Base-by-base conservation (phyloP, 345 rosid species). In the Erysimum cheiranthoides region DNA sequence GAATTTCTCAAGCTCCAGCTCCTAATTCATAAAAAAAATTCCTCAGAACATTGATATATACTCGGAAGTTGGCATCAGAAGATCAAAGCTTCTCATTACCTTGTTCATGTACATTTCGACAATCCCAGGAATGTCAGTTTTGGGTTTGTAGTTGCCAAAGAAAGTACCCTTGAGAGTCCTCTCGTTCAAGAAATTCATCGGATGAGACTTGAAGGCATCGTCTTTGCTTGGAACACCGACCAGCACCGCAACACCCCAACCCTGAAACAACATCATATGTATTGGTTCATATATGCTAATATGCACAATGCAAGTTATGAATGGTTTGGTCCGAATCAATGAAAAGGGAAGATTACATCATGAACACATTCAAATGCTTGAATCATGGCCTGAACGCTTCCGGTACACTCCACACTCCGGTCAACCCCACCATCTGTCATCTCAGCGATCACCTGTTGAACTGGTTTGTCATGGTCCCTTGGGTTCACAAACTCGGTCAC, bases 321-420 rank as follows among this genome's bases (percentile, higher is more conserved):
- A 61, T 8, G 67, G 43, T 57, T 28, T 4, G 38, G 12, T 64
- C 47, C 2, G 5, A 63, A 34, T 16, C 4, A 2, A 42, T 30
- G 50, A 4, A 28, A 25, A 50, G 54, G 5, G 14, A 60, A 54
- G 17, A 13, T 89, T 87, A 88, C 96, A 70, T 90, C 93, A 17
- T 92, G 97, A 47, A 88, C 93, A 25, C 96, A 90, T 86, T 92
- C 93, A 45, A 92, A 92, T 18, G 97, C 97, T 14, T 93, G 89
- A 54, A 89, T 86, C 97, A 92, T 88, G 71, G 94, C 91, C 42
- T 85, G 77, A 32, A 83, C 34, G 82, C 79, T 88, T 62, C 96
- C 91, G 0, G 96, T 90, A 43, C 96, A 92, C 78, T 90, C 96
- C 10, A 92, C 68, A 62, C 94, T 90, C 49, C 96, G 76, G 68